phyloP scores from a whole-genome alignment of 371 early-diverging fungal species.

The Phascolomyces articulosus region DNA sequence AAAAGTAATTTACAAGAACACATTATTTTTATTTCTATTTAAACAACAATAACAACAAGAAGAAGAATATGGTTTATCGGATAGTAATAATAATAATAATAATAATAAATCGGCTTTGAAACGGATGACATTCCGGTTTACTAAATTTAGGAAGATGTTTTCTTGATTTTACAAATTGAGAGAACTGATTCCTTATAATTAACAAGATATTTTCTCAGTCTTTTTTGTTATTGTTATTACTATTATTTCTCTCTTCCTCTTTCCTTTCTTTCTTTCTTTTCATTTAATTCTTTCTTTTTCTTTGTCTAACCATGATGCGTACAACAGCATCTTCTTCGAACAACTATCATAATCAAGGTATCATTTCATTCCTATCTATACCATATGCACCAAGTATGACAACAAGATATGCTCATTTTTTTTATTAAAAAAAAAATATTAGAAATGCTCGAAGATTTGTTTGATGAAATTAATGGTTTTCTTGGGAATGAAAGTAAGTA shows the following conservation, averaged over 20 bases:
- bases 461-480: slow-evolving; percentile 25
- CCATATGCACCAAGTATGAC: no score
- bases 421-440: no score
- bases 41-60: no score
- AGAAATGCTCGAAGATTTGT: slow-evolving; percentile 27
- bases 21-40: no score
- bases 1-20: no score
- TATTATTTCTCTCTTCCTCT: not conserved
- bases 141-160: slow-evolving; percentile 1
- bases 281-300: not conserved
- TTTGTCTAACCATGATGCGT: not conserved
- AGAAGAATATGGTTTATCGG: not conserved
- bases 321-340: not conserved
- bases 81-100: not conserved
- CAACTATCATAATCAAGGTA: slow-evolving; percentile 16
- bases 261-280: not conserved
- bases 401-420: no score
- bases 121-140: not conserved
- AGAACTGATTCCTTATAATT: not conserved
- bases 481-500: slow-evolving; percentile 17
- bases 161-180: not conserved
- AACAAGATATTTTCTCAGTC: not conserved
- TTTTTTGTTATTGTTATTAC: not conserved
- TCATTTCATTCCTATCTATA: not conserved
- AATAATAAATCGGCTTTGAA: not conserved